These are phyloP conservation scores for Salix caprea DNA, from an alignment of 345 rosid genomes.

Conservation along the genomic window DNA sequence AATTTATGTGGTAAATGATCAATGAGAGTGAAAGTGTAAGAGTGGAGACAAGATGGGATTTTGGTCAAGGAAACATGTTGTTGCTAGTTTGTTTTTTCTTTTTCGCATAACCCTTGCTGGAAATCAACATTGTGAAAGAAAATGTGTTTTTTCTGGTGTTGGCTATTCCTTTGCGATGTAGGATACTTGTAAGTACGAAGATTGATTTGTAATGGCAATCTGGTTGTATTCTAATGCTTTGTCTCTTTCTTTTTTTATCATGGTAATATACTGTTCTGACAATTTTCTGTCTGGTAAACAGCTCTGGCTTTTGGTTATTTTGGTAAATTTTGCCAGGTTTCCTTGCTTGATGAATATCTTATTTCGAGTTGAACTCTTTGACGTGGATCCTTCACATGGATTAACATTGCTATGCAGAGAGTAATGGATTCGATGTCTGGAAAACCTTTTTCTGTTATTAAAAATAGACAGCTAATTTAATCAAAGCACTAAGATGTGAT, in stretches of 20 bases:
- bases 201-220: not conserved
- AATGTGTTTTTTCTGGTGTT: not conserved
- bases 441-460: not conserved
- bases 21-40: not conserved
- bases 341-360: not conserved
- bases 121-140: not conserved
- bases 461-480: not conserved
- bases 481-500: not conserved
- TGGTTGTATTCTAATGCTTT: not conserved
- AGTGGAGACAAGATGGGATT: not conserved
- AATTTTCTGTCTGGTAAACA: not conserved
- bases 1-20: not conserved
- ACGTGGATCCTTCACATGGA: not conserved
- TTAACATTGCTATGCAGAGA: not conserved
- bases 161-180: not conserved
- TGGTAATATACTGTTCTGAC: too few species aligned
- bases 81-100: too few species aligned
- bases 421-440: not conserved
- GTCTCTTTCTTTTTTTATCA: not conserved
- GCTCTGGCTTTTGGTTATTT: not conserved
- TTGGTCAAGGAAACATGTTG: not conserved
- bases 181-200: not conserved
- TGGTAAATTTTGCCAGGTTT: not conserved
- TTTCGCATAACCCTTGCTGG: not conserved
- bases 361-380: not conserved